Base-by-base conservation (phyloP, 2,329 filamentous ascomycete species). In the Fusarium sp. region DNA sequence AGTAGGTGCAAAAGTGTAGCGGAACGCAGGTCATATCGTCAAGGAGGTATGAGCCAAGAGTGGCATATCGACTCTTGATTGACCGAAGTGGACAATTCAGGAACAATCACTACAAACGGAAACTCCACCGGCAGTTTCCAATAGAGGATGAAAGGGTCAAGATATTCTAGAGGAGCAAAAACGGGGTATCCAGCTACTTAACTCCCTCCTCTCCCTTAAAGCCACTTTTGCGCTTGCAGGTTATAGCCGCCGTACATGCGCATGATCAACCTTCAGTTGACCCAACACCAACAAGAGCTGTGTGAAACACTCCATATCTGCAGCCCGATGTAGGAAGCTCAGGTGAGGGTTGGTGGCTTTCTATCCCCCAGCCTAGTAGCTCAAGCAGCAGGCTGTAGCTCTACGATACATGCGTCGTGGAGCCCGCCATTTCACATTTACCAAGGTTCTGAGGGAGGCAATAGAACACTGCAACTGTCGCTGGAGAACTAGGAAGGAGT, bases 181-280 rank as follows among this genome's bases (percentile, higher is more conserved):
- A 53, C 7, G 49, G 20, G 49, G 49, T n/a, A 42, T 41, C 41
- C 24, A 42, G 34, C 49, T 53, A 53, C 32, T 53, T 42, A 53
- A 41, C 34, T 27, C 27, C 18, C n/a, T n/a, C 14, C 14, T 53
- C 18, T 14, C 30, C 30, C n/a, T 42, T 16, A 9, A 25, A 53
- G 49, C 49, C 49, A 53, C 24, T 25, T 24, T 16, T 51, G 20
- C 30, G 11, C 30, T 37, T 51, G 47, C 30, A 51, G 16, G n/a
- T 12, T 18, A 18, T 14, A 25, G 22, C 16, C 47, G 32, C 27
- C 22, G 24, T 22, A 24, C 10, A 49, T 37, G 30, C 47, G 47
- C 30, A 51, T 51, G 47, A 25, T 32, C 20, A 24, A 25, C 34
- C 27, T 25, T 13, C 34, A 53, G 32, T 27, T 53, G 8, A 27